Conservation (phyloP, 305 asterid genomes). For the Petunia hybrid region DNA sequence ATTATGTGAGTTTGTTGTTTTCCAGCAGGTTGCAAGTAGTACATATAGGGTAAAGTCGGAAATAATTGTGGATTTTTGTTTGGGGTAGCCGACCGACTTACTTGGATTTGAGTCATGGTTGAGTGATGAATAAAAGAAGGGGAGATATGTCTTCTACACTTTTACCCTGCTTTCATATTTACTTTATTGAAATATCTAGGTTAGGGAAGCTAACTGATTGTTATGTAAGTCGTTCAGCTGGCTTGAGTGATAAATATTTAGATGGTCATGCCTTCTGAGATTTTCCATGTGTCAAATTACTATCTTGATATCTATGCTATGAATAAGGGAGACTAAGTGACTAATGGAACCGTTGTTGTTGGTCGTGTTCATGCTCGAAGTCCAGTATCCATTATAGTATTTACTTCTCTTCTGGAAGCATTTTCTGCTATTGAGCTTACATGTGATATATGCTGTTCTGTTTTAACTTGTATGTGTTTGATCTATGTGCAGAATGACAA, state of each 20-base stretch:
- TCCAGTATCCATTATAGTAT: not conserved
- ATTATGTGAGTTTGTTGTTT: not conserved
- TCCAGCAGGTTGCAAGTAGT: not conserved
- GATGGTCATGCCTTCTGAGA: not conserved
- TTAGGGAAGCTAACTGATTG: not conserved
- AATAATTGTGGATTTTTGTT: not conserved
- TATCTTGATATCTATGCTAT: not conserved
- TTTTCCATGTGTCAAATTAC: not conserved
- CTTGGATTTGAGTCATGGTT: not conserved
- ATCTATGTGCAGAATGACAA: slow-evolving; percentile 63
- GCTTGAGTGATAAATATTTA: not conserved
- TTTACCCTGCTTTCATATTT: not conserved
- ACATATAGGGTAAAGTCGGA: not conserved
- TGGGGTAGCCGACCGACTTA: not conserved
- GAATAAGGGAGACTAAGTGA: not conserved
- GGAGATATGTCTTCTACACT: not conserved
- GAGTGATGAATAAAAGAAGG: not conserved
- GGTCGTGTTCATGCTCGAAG: not conserved
- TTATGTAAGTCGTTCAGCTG: not conserved
- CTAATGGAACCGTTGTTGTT: not conserved
- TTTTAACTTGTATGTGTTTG: not conserved
- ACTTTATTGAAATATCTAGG: not conserved
- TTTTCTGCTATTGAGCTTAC: not conserved
- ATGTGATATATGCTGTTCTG: not conserved
- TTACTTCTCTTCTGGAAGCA: not conserved